phyloP scores from a whole-genome alignment of 1,139 yeast genomes.

The Yamadazyma kanchanaburiensis region DNA sequence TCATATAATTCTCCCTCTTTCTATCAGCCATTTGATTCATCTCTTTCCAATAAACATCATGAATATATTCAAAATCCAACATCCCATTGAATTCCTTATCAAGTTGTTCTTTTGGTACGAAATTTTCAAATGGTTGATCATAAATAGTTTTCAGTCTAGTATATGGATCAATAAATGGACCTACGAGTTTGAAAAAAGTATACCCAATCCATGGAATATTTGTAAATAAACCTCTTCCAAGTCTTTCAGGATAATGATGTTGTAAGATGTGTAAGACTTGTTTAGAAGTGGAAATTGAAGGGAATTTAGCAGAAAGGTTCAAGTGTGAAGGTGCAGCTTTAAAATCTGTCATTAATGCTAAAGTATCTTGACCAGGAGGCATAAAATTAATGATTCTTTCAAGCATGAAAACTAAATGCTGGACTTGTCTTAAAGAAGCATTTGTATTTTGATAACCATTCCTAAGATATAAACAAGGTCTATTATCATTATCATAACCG shows the following conservation, averaged over 20 bases:
- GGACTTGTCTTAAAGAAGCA: conserved; percentile 82
- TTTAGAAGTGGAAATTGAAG: conserved; percentile 50
- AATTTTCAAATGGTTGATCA: conserved; percentile 82
- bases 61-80: conserved; percentile 79
- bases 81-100: conserved; percentile 83
- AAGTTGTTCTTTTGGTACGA: conserved; percentile 76
- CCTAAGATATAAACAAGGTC: conserved; percentile 87
- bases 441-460: conserved; percentile 95
- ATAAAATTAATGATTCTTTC: conserved; percentile 88
- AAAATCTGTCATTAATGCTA: conserved; percentile 87
- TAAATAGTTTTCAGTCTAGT: conserved; percentile 89
- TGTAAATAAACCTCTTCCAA: conserved; percentile 86
- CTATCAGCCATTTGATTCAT: conserved; percentile 55
- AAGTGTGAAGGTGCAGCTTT: conserved; percentile 52
- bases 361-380: conserved; percentile 94
- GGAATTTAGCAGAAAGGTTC: conserved; percentile 40
- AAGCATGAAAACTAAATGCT: conserved; percentile 86
- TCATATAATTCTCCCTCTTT: conserved; percentile 54
- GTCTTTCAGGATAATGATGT: conserved; percentile 93
- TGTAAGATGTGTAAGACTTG: conserved; percentile 85
- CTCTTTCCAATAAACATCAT: conserved; percentile 76
- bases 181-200: conserved; percentile 82
- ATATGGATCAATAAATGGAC: conserved; percentile 92
- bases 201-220: conserved; percentile 93
- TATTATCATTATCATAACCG: conserved; percentile 82